Base-by-base conservation (phyloP, 805 yeast species). In the Candida suzukii region DNA sequence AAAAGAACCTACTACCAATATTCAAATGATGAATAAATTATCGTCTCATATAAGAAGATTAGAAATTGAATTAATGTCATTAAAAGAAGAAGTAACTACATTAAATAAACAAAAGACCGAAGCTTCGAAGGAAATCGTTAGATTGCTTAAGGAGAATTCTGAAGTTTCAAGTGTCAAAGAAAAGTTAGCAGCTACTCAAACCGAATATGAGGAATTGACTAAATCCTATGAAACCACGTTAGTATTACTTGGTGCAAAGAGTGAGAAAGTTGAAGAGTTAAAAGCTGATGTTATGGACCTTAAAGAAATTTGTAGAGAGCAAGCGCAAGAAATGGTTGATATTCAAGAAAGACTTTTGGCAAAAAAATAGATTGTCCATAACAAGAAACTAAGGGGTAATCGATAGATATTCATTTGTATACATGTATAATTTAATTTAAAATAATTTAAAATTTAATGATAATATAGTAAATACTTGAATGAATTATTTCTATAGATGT, bases 281-380 rank as follows among this genome's bases (percentile, higher is more conserved):
- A 74, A 71, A 48, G 95, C 95, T 8, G 99, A 93, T 55, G 91
- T 93, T 16, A 73, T 69, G 4, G 99, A 93, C 61, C 69, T 91
- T 61, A 93, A 93, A 61, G 95, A 86, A 37, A 68, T 93, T 67
- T 74, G 88, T 59, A 72, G 78, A 46, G 74, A 74, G 46, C 99
- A 91, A 61, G 90, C 91, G 35, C 95, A 86, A 58, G 93, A 90
- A 49, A 72, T 91, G 76, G 79, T 88, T 35, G 82, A 74, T 34
- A 50, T 83, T 51, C 85, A 81, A 48, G 67, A 57, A 37, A 36
- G 16, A 21, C 19, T 22, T 9, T 5, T 11, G 12, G 22, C 20
- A 5, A 34, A 34, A 14, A 20, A 31, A 17, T 31, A 17, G 21
- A 9, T 10, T 7, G n/a, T 7, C 19, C 11, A n/a, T n/a, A n/a